phyloP scores from a whole-genome alignment of 208 protist genomes.

The Trypanosoma mega region DNA sequence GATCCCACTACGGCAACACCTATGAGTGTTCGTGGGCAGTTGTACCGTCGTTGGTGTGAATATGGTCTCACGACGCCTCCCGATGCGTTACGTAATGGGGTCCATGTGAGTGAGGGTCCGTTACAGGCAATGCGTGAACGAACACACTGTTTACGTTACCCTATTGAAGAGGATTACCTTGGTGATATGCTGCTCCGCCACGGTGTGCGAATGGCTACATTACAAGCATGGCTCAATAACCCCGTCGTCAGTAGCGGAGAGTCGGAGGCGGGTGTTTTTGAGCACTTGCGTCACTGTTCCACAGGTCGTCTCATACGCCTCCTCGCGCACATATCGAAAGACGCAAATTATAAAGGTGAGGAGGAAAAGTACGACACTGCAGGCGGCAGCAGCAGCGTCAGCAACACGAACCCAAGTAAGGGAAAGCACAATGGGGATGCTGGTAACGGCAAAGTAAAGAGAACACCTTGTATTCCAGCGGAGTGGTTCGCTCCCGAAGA shows the following conservation, averaged over 20 bases:
- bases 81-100: slow-evolving; percentile 54
- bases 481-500: too few relatives aligned
- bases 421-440: too few relatives aligned
- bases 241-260: slow-evolving; percentile 27
- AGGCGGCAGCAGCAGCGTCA: slow-evolving; percentile 10
- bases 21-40: slow-evolving; percentile 45
- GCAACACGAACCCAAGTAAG: too few relatives aligned
- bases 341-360: slow-evolving; percentile 14
- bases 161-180: slow-evolving; percentile 36
- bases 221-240: slow-evolving; percentile 38
- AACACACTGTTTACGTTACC: slow-evolving; percentile 32
- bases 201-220: slow-evolving; percentile 25
- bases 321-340: slow-evolving; percentile 26
- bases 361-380: not conserved
- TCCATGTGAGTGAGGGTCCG: slow-evolving; percentile 55
- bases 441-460: not conserved
- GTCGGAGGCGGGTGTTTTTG: slow-evolving; percentile 37
- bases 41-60: slow-evolving; percentile 44
- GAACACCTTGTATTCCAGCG: too few relatives aligned
- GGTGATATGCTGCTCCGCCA: slow-evolving; percentile 34
- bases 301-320: slow-evolving; percentile 27
- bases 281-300: slow-evolving; percentile 36
- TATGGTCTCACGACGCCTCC: slow-evolving; percentile 48
- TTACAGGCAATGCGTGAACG: slow-evolving; percentile 67
- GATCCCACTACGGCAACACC: slow-evolving; percentile 32